Conservation (phyloP, 2,329 filamentous ascomycete genomes). For the Elsinoe arachidis region DNA sequence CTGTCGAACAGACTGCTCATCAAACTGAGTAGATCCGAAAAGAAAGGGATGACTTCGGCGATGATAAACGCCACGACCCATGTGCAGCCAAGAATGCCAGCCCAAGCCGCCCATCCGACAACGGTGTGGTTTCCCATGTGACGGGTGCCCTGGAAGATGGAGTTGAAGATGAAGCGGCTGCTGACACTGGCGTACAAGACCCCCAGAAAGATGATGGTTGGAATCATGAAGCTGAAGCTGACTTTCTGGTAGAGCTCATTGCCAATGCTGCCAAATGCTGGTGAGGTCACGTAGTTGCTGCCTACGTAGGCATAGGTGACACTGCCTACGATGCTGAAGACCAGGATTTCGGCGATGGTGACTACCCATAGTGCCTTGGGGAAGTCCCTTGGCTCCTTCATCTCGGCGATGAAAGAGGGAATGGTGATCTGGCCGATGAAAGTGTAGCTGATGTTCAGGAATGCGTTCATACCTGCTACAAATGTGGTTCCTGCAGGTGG, state of each 20-base stretch:
- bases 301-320: conserved; percentile 83
- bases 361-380: conserved; percentile 88
- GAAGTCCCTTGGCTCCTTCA: conserved; percentile 74
- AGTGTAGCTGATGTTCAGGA: conserved; percentile 92
- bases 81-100: conserved; percentile 59
- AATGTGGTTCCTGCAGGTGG: conserved; percentile 67
- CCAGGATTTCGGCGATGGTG: conserved; percentile 76
- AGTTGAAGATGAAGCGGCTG: conserved; percentile 86
- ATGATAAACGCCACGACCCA: conserved; percentile 92
- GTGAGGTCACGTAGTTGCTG: conserved; percentile 78
- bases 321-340: conserved; percentile 74
- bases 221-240: conserved; percentile 90
- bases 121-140: conserved; percentile 77
- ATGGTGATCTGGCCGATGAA: conserved; percentile 94
- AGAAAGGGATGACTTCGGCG: conserved; percentile 66
- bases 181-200: conserved; percentile 87
- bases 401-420: conserved; percentile 91
- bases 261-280: conserved; percentile 76
- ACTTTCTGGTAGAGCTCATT: conserved; percentile 73
- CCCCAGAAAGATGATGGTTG: conserved; percentile 84
- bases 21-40: conserved; percentile 57
- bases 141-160: conserved; percentile 66
- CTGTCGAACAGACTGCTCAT: conserved; percentile 89
- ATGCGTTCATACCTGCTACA: conserved; percentile 73
- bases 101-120: conserved; percentile 73